Evolutionary conservation across 2,329 filamentous ascomycete genomes (phyloP).

Genomic region (Ceratocystis eucalypticola): DNA sequence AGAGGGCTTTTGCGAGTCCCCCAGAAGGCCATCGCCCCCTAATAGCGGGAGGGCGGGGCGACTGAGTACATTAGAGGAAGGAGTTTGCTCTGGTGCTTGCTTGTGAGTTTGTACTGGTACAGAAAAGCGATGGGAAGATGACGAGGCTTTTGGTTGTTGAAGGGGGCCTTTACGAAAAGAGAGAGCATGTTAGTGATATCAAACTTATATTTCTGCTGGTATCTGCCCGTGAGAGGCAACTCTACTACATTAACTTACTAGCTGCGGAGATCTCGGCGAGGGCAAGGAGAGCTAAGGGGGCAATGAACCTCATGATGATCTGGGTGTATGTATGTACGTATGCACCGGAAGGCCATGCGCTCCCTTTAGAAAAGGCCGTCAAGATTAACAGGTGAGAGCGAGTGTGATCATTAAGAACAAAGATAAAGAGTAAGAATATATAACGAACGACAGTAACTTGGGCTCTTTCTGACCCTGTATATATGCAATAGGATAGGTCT

Average conservation of each 20-base stretch:
- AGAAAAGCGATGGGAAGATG: not conserved
- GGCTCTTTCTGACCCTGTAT: not conserved
- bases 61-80: not conserved
- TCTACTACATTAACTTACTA: not conserved
- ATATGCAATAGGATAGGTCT: not conserved
- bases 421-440: not conserved
- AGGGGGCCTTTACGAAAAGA: not conserved
- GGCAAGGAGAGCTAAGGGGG: not conserved
- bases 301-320: not conserved
- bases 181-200: not conserved
- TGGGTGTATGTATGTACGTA: conserved; percentile 1
- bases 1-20: not conserved
- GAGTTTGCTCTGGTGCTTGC: not conserved
- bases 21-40: not conserved
- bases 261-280: conserved; percentile 5
- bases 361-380: conserved; percentile 2
- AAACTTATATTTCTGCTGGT: no score
- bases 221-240: no score
- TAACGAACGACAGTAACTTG: not conserved
- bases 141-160: conserved; percentile 2
- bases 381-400: not conserved
- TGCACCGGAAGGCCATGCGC: conserved; percentile 8
- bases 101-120: not conserved
- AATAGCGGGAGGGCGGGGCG: not conserved
- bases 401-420: conserved; percentile 15